A percentile compares a stretch with the other conserved stretches of the same genome.
Conservation (phyloP, 2,329 filamentous ascomycete genomes). For the Ceratocystis colombiana region DNA sequence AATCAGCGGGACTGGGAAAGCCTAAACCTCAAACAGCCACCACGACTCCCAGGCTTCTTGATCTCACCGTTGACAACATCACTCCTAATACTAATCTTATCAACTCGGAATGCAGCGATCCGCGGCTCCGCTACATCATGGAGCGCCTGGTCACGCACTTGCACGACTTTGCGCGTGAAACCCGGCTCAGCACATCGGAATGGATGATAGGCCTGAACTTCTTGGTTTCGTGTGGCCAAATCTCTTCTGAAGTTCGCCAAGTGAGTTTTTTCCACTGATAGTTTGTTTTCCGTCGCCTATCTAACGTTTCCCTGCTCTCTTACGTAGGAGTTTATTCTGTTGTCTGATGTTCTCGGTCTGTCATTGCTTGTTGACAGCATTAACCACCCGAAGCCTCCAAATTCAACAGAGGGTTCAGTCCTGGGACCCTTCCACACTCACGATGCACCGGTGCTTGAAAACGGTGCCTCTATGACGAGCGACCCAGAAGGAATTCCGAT, state of each 20-base stretch:
- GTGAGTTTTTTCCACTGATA: conserved; percentile 33
- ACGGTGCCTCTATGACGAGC: conserved; percentile 50
- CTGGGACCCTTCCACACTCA: conserved; percentile 72
- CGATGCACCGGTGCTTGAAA: conserved; percentile 46
- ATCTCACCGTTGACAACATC: conserved; percentile 64
- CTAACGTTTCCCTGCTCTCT: neutral
- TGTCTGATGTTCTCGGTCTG: conserved; percentile 64
- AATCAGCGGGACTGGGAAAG: neutral
- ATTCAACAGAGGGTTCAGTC: conserved; percentile 64
- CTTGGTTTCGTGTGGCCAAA: conserved; percentile 57
- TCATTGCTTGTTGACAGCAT: conserved; percentile 66
- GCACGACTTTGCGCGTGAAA: conserved; percentile 68
- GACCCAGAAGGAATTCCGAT: conserved; percentile 56
- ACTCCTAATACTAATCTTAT: conserved; percentile 60
- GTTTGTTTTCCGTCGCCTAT: neutral
- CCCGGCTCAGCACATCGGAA: conserved; percentile 58
- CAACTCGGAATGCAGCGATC: conserved; percentile 55
- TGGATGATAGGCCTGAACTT: conserved; percentile 64
- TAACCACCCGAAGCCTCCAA: conserved; percentile 61
- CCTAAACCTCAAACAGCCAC: neutral
- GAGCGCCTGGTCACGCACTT: conserved; percentile 61
- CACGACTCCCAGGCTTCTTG: conserved; percentile 28
- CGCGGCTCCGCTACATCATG: conserved; percentile 56
- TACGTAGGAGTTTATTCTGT: conserved; percentile 59
- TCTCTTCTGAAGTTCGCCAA: conserved; percentile 56